Base-by-base conservation (phyloP, 352 stramenopile species). In the Phytophthora pini region DNA sequence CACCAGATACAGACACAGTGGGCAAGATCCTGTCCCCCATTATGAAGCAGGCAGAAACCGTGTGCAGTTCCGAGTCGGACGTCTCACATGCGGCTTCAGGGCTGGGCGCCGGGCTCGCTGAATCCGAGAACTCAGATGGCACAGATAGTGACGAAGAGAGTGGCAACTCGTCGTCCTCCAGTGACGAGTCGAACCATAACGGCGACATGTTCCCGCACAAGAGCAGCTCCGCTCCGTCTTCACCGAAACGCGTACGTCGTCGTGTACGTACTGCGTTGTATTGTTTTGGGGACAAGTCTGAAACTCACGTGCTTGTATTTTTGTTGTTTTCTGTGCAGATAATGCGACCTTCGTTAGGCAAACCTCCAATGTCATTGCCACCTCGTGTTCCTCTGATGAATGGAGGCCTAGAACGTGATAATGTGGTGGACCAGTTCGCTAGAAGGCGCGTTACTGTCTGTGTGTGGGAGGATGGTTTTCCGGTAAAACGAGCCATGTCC, bases 91-190 rank as follows among this genome's bases (percentile, higher is more conserved):
- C 47, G 13, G 58, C 76, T 10, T 86, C 78, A 12, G 84, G 82
- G 12, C 68, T 91, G 12, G 75, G 66, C 0, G 82, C 80, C 13
- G 80, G 81, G 51, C 60, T 92, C n/a, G 83, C 77, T 10, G 84
- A 93, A 57, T 91, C 82, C 4, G 84, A 90, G 58, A 89, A 90
- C 53, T 93, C 84, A 12, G 84, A 93, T 48, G 76, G 76, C 45
- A 93, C 84, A 5, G 82, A 93, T 57, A 93, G 84, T 43, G 84
- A 91, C 29, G 82, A 93, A 68, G 84, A 93, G 17, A 90, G 82
- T 55, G 79, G 75, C 44, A 87, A 87, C 64, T 90, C 80, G 41
- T 91, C 82, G 3, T 91, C 84, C 6, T 93, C 84, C 43, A 90
- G 82, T 32, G 82, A 91, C 26, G 82, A 92, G 49, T 70, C 72